Percentiles rank a stretch among this genome's conserved stretches.
These are phyloP conservation scores for Epithele typhae DNA, from an alignment of 768 basidiomycete species.

Conservation along the genomic window DNA sequence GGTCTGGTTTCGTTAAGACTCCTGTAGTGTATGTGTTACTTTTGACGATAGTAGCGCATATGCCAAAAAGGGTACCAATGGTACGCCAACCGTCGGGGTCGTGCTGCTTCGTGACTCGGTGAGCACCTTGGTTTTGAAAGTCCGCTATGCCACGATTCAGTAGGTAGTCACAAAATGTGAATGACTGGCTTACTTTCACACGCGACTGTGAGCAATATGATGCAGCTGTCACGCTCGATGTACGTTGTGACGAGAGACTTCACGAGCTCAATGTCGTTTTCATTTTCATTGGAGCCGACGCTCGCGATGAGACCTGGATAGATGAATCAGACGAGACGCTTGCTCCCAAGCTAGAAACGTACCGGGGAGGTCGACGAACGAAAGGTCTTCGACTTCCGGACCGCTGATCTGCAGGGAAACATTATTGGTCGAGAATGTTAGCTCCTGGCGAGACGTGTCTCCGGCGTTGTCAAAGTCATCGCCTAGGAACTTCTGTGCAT, in stretches of 20 bases:
- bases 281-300: constrained; percentile 35
- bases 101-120: constrained; percentile 53
- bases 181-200: constrained; percentile 50
- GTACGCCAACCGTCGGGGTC: constrained; percentile 66
- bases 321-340: not conserved
- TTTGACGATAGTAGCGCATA: not conserved
- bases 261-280: constrained; percentile 58
- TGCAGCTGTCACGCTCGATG: constrained; percentile 58
- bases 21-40: constrained; percentile 32
- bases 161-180: no score
- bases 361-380: constrained; percentile 40
- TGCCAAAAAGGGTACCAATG: constrained; percentile 44
- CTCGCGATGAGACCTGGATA: constrained; percentile 51
- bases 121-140: constrained; percentile 76
- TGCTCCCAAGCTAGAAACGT: not conserved
- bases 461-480: constrained; percentile 7
- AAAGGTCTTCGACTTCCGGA: constrained; percentile 33
- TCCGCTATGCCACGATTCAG: constrained; percentile 45
- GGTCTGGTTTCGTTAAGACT: constrained; percentile 72
- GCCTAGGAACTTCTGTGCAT: constrained; percentile 35
- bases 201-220: constrained; percentile 54
- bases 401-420: constrained; percentile 36
- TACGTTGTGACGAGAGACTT: constrained; percentile 53
- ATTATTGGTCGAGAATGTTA: constrained; percentile 33
- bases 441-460: constrained; percentile 1